Evolutionary conservation across 768 basidiomycete species (phyloP), one percentile per base, ranked within the genome.

Genomic region (Termitomyces sp.): DNA sequence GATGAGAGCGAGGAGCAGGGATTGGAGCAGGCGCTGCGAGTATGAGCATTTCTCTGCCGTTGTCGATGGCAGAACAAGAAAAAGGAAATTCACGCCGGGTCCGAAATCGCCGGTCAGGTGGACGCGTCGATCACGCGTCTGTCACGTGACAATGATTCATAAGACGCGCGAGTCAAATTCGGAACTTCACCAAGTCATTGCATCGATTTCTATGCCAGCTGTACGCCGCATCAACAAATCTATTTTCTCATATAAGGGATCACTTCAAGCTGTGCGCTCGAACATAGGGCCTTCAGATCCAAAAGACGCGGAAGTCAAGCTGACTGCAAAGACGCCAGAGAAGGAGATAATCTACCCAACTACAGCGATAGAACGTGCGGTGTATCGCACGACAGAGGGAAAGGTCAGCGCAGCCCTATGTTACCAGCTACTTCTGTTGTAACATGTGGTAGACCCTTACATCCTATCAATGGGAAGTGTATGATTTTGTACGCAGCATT

Each of bases 381-480:
- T 48, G 20, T 81, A 71, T 56, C 70, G 70, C 47, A 77, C 77
- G 2, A 61, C 66, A 20, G 53, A 66, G 5, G 76, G 78, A 36
- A 80, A 78, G 74, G 77, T 77, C 46, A 31, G 67, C 17, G 10
- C 14, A 20, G 17, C 51, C 25, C 14, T 31, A 9, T 32, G 7
- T 20, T 8, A n/a, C 20, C 17, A 45, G 38, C 36, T 50, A 36
- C 25, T 43, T 11, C 14, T 52, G 32, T 46, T 53, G 36, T 60
- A 48, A 52, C 46, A 14, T 38, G 17, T 38, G 9, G n/a, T 63
- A 86, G 85, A 73, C 69, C 55, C 54, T 86, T 36, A 82, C 84
- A 31, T 65, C 73, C 2, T 79, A 86, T 67, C 83, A 83, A 62
- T 87, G 85, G 86, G 80, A 76, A 10, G 83, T 86, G 0, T 87